phyloP scores from a whole-genome alignment of 2,329 filamentous ascomycete species.

The Mariannaea sp. region DNA sequence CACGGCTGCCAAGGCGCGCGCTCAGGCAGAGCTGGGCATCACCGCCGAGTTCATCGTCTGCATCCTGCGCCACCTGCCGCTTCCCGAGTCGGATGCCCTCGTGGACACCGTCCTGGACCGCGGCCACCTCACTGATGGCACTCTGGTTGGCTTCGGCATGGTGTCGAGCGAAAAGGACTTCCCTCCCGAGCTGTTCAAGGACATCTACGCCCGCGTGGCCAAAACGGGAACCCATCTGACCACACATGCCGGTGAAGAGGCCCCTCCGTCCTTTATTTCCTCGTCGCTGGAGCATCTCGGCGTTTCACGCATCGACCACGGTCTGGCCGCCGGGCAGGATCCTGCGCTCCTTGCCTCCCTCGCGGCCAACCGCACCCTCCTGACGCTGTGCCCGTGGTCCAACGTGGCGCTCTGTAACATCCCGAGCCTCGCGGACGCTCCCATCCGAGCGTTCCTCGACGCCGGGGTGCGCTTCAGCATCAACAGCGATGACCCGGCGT shows the following conservation, averaged over 20 bases:
- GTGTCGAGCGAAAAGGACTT: constrained; percentile 66
- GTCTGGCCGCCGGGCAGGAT: constrained; percentile 68
- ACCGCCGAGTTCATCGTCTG: constrained; percentile 71
- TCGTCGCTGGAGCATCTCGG: constrained; percentile 65
- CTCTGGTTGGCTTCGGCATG: constrained; percentile 67
- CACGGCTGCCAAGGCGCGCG: constrained; percentile 61
- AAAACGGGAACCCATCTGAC: constrained; percentile 64
- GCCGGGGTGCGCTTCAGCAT: constrained; percentile 70
- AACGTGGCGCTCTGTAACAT: constrained; percentile 58
- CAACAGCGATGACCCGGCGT: constrained; percentile 76
- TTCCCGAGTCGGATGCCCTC: constrained; percentile 56
- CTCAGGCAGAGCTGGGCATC: constrained; percentile 65
- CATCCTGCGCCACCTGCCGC: constrained; percentile 71
- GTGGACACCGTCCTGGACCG: constrained; percentile 38
- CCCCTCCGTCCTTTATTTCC: constrained; percentile 67
- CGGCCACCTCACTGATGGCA: constrained; percentile 55
- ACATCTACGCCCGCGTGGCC: constrained; percentile 57
- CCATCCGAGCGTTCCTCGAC: constrained; percentile 66
- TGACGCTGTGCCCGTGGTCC: constrained; percentile 75
- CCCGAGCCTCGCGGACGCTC: constrained; percentile 45
- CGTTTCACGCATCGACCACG: constrained; percentile 75
- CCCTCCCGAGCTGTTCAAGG: constrained; percentile 63
- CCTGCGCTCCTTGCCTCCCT: constrained; percentile 61
- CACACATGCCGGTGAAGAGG: constrained; percentile 78
- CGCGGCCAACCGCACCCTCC: constrained; percentile 59